Evolutionary conservation across 2,329 filamentous ascomycete genomes (phyloP), one percentile per base, ranked within the genome.

Genomic region (Fusarium anguioides): DNA sequence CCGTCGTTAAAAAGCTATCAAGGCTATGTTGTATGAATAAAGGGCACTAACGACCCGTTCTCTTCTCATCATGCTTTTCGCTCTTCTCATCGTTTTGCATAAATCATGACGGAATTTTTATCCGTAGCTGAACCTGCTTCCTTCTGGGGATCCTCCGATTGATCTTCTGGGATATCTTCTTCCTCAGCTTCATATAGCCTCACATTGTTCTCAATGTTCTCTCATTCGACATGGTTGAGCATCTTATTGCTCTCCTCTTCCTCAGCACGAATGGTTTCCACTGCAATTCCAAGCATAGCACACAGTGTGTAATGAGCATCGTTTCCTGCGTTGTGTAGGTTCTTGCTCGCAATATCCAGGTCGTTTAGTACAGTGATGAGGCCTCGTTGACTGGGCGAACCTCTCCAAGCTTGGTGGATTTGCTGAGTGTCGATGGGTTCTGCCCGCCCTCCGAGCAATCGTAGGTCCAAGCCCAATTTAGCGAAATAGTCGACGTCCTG

Each of bases 321-420:
- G 68, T 97, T 97, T 3, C 94, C 89, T 0, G 90, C 94, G 73
- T 97, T 97, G 77, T 97, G 94, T n/a, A 95, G 81, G 69, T 91
- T 83, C 77, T 82, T 86, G 39, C 83, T 86, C 0, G 79, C 71
- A 10, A 96, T 86, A 4, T 85, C 86, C 26, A 97, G 81, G 8
- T 90, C 84, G 8, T 77, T 72, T 23, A 97, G 84, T 15, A 96
- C 82, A 8, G 71, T 80, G 1, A 80, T 80, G 3, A 98, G 83
- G 2, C 84, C 85, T 15, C 84, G 83, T 5, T 82, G 75, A 4
- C 90, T 81, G 1, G 74, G 71, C 21, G 86, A 83, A 15, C 83
- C 81, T 29, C 83, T 83, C 72, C 90, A 84, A 15, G 87, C 85
- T 62, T 89, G 87, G 78, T 91, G 91, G 75, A 97, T 84, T 35